Percentiles rank a stretch among this genome's conserved stretches.
These are phyloP conservation scores for Termitomyces sp. DNA, from an alignment of 768 basidiomycete genomes.

Conservation along the genomic window DNA sequence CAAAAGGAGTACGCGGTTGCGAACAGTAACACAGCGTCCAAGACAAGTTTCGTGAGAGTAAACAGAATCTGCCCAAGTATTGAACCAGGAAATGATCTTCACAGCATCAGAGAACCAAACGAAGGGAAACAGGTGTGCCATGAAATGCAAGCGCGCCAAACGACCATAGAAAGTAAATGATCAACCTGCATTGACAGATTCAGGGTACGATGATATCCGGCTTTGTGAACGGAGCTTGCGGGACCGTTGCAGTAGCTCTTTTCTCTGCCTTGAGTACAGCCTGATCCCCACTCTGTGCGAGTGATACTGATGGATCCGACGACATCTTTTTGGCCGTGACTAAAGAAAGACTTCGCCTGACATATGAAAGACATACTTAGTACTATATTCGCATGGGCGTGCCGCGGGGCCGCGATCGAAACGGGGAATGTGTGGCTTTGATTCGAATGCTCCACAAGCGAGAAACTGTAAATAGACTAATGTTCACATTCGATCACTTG, in stretches of 20 bases:
- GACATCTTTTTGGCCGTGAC: background rate
- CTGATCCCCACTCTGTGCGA: too few species aligned
- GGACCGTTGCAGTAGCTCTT: background rate
- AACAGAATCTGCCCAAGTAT: background rate
- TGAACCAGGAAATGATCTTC: background rate
- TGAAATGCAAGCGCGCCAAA: background rate
- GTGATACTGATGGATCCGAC: background rate
- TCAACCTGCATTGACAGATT: background rate
- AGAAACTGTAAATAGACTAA: background rate
- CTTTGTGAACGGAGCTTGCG: background rate
- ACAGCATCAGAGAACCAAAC: background rate
- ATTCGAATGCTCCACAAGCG: background rate
- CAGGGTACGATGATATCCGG: background rate
- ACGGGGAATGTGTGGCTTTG: background rate
- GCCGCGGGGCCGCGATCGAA: background rate
- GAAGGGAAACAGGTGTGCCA: background rate
- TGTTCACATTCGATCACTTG: background rate
- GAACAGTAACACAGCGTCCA: background rate
- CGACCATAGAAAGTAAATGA: background rate
- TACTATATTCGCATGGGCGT: background rate
- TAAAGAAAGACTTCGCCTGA: background rate
- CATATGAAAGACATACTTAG: background rate
- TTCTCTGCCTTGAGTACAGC: background rate
- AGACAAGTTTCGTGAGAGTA: conserved; percentile 6
- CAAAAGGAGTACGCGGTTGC: background rate